A percentile compares a stretch with the other conserved stretches of the same genome.
phyloP scores from a whole-genome alignment of 129 eudicot genomes.

The Flaveria brownii region DNA sequence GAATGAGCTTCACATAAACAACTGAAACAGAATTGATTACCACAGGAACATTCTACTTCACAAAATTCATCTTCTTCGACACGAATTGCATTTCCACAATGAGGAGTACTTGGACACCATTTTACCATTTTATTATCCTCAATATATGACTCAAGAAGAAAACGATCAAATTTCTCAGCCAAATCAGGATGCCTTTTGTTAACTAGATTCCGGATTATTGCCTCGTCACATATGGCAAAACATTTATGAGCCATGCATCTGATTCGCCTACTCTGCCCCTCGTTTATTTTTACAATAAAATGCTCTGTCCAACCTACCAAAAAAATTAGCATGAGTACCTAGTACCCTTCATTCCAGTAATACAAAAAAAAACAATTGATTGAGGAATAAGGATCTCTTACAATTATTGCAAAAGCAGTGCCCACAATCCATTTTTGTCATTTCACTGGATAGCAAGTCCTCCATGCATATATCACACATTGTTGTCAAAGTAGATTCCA shows the following conservation, averaged over 20 bases:
- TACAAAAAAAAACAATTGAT: background rate
- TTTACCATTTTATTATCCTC: slow-evolving; percentile 94
- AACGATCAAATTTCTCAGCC: slow-evolving; percentile 90
- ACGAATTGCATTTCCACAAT: slow-evolving; percentile 92
- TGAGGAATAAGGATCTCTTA: slow-evolving; percentile 41
- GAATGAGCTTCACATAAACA: slow-evolving; percentile 87
- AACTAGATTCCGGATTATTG: slow-evolving; percentile 64
- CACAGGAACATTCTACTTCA: slow-evolving; percentile 93
- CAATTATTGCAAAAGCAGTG: slow-evolving; percentile 92
- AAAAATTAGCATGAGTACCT: slow-evolving; percentile 3
- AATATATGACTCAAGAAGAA: slow-evolving; percentile 83
- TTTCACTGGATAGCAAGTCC: slow-evolving; percentile 58
- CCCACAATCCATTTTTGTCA: slow-evolving; percentile 88
- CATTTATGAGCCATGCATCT: slow-evolving; percentile 95
- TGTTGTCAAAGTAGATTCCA: slow-evolving; percentile 49
- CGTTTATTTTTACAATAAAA: slow-evolving; percentile 85
- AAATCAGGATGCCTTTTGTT: slow-evolving; percentile 69
- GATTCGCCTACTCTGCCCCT: slow-evolving; percentile 91
- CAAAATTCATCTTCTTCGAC: slow-evolving; percentile 86
- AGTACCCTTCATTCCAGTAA: slow-evolving; percentile 4
- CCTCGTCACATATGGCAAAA: slow-evolving; percentile 74
- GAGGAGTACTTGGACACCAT: slow-evolving; percentile 96
- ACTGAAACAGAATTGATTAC: slow-evolving; percentile 87
- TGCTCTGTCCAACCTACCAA: slow-evolving; percentile 89
- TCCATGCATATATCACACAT: slow-evolving; percentile 87